Evolutionary conservation across 108 stramenopile genomes (phyloP).

Genomic region (Tribonema minus): DNA sequence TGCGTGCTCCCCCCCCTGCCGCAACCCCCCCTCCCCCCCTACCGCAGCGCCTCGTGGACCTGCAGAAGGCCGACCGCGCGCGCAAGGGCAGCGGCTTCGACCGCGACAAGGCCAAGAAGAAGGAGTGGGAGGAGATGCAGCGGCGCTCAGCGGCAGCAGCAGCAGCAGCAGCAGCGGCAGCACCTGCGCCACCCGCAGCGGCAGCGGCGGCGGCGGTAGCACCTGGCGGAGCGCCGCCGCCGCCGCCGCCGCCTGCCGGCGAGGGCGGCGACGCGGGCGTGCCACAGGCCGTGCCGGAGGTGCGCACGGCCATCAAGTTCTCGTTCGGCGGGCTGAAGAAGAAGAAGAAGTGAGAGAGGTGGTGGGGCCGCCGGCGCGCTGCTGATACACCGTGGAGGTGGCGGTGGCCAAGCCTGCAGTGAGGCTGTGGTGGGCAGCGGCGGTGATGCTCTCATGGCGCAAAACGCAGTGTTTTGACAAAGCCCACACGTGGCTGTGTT

Average conservation of each 20-base stretch:
- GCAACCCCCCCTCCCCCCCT: no score
- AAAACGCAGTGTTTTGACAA: no score
- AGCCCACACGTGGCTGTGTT: no score
- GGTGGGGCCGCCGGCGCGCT: no score
- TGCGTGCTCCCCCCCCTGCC: no score
- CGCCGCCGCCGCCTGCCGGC: background rate
- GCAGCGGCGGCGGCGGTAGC: background rate
- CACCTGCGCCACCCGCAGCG: no score
- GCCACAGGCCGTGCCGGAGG: constrained; percentile 10
- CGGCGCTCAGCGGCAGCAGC: constrained; percentile 20
- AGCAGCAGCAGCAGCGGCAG: no score
- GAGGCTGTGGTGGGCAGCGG: no score
- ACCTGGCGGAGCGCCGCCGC: background rate
- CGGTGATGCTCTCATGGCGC: no score
- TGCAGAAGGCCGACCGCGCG: constrained; percentile 42
- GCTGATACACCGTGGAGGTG: no score
- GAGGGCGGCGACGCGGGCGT: constrained; percentile 5
- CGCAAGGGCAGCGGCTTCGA: constrained; percentile 20
- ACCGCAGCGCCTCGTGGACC: constrained; percentile 43
- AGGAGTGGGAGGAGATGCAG: constrained; percentile 45
- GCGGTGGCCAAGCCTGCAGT: no score
- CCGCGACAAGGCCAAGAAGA: constrained; percentile 18
- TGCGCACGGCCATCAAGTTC: constrained; percentile 24
- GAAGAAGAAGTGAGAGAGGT: constrained; percentile 18
- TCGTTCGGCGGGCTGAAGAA: constrained; percentile 27